These are phyloP conservation scores for Saksenaea vasiformis DNA, from an alignment of 371 early-diverging fungal genomes.

Conservation along the genomic window DNA sequence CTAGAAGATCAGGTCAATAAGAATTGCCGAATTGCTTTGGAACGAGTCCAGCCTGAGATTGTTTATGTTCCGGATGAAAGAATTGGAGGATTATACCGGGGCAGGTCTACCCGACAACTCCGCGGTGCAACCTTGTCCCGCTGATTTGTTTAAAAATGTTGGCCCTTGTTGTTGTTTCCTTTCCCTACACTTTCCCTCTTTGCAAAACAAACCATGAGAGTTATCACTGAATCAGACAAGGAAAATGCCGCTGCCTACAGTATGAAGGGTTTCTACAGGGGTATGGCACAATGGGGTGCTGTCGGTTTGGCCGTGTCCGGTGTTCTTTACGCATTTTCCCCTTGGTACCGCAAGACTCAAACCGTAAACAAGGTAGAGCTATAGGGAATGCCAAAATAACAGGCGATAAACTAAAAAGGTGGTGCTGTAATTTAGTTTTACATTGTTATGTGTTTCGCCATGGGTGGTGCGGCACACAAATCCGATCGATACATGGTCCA, in stretches of 20 bases:
- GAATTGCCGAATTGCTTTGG: neutral
- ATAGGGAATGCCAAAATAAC: neutral
- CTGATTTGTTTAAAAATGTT: conserved; percentile 2
- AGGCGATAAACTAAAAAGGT: neutral
- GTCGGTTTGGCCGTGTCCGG: conserved; percentile 51
- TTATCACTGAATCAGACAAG: conserved; percentile 45
- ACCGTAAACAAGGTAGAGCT: conserved; percentile 51
- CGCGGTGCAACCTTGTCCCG: neutral
- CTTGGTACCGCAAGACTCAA: conserved; percentile 50
- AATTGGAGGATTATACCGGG: conserved; percentile 4
- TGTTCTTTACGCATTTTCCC: conserved; percentile 41
- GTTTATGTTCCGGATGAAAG: conserved; percentile 3
- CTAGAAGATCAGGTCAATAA: neutral
- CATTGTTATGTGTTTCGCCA: conserved; percentile 52
- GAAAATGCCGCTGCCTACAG: conserved; percentile 46
- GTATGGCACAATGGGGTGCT: conserved; percentile 51
- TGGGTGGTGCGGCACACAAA: conserved; percentile 55
- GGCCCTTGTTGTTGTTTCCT: neutral
- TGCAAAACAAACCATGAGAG: conserved; percentile 37
- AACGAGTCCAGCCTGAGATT: neutral
- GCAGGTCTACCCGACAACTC: neutral
- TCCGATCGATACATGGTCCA: conserved; percentile 57
- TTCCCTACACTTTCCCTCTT: neutral
- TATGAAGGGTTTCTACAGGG: conserved; percentile 56
- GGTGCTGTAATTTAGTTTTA: conserved; percentile 37